phyloP scores from a whole-genome alignment of 306 rosid genomes.

The Crataegus laevigata region DNA sequence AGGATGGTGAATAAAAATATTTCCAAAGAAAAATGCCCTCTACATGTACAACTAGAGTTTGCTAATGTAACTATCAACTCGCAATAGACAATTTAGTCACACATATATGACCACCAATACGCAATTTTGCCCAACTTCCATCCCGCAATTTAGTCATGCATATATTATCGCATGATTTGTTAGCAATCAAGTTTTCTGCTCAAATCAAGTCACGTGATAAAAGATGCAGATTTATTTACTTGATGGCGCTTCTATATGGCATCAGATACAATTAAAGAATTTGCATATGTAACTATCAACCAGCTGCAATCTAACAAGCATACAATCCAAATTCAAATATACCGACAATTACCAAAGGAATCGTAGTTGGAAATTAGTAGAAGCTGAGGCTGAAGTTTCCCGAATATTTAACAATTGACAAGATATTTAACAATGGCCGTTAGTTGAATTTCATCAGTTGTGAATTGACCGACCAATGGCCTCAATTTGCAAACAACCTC shows the following conservation, averaged over 20 bases:
- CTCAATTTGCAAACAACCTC: background rate
- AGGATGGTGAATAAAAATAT: too few species aligned
- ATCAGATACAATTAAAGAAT: background rate
- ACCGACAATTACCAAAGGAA: background rate
- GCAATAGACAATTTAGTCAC: too few species aligned
- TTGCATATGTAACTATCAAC: background rate
- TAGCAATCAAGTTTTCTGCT: too few species aligned
- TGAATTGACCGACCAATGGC: background rate
- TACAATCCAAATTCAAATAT: background rate
- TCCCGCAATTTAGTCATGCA: too few species aligned
- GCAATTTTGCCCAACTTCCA: too few species aligned
- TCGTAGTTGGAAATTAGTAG: too few species aligned
- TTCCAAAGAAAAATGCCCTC: background rate
- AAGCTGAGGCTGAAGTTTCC: too few species aligned
- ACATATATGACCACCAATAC: too few species aligned
- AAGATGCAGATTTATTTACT: too few species aligned
- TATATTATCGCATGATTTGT: too few species aligned
- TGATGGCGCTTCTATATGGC: background rate
- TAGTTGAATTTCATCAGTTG: conserved; percentile 32
- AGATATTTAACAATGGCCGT: conserved; percentile 12
- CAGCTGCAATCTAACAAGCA: background rate
- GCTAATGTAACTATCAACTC: too few species aligned
- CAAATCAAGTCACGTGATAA: too few species aligned
- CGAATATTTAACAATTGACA: background rate
- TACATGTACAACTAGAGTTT: background rate